Conservation (phyloP, 164 flowering plant species). For the Liquidambar formosana region DNA sequence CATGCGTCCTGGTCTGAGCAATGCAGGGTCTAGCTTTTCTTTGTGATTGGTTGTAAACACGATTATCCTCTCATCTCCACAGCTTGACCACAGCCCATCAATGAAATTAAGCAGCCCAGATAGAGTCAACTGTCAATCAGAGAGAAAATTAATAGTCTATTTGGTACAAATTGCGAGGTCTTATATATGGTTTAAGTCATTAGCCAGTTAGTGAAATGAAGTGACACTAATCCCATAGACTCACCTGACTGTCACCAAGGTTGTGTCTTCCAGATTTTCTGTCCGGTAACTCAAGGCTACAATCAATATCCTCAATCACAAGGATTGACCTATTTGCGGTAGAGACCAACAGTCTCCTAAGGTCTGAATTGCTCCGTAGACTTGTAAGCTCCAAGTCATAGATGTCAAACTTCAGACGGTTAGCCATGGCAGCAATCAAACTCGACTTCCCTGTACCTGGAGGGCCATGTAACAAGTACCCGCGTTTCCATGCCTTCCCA, state of each 20-base stretch:
- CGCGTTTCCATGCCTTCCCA: conserved; percentile 30
- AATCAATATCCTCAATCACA: conserved; percentile 33
- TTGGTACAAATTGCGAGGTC: too few relatives aligned
- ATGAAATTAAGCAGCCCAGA: conserved; percentile 29
- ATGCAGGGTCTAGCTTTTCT: conserved; percentile 26
- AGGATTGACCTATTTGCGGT: conserved; percentile 22
- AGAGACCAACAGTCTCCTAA: conserved; percentile 5
- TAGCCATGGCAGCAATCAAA: conserved; percentile 35
- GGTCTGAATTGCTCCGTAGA: conserved; percentile 1
- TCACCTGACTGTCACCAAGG: conserved; percentile 13
- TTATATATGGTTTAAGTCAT: too few relatives aligned
- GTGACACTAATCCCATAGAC: neutral
- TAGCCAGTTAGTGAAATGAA: too few relatives aligned
- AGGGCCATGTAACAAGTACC: conserved; percentile 25
- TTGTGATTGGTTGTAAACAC: conserved; percentile 29
- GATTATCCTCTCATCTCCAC: conserved; percentile 33
- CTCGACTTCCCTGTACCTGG: conserved; percentile 33
- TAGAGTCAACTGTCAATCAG: conserved; percentile 7
- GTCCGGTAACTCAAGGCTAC: conserved; percentile 20
- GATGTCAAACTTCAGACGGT: conserved; percentile 20
- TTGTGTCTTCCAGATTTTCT: neutral
- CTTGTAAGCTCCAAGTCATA: conserved; percentile 30
- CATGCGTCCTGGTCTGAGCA: conserved; percentile 32
- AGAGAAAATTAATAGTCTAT: neutral
- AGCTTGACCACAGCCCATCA: conserved; percentile 34